Base-by-base conservation (phyloP, 768 basidiomycete genomes). In the Tylopilus intermedius region DNA sequence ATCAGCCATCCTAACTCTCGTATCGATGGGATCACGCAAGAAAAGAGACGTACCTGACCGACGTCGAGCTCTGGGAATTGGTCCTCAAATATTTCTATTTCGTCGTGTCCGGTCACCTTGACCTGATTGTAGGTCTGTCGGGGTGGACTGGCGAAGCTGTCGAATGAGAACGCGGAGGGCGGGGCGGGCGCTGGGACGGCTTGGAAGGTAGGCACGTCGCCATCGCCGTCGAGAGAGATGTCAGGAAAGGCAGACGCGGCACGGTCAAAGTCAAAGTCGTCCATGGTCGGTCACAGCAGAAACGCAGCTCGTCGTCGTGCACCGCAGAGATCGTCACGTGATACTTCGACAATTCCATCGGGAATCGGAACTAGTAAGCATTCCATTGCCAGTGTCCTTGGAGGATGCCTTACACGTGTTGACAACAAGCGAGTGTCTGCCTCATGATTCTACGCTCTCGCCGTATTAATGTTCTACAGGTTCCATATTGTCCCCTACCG, bases 231-330 rank as follows among this genome's bases (percentile, higher is more conserved):
- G 46, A 89, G 75, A 21, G 84, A 83, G 58, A 93, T 89, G 64
- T 90, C 90, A 32, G 90, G 90, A 69, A 92, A 93, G 13, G 85
- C 85, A 53, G 86, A 82, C 29, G 85, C 84, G n/a, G 87, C 87
- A 46, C 50, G 50, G 50, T 51, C 50, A 39, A 39, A 51, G 38
- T 51, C 50, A 40, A 51, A 51, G 21, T 45, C 50, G 35, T 50
- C 49, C 49, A 50, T 50, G 32, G 45, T 26, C 21, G 33, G 9
- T 35, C 4, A 8, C 21, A 40, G 39, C 39, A 40, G 21, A 40
- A 40, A 40, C 39, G 2, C 11, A 10, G 39, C 21, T n/a, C 10
- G 21, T 21, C 21, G 21, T 40, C 39, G 39, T 21, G 18, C n/a
- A 14, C 8, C 38, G 18, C 7, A 18, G 14, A 5, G 5, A 38